phyloP scores from a whole-genome alignment of 257 asterid genomes.

The Nicotiana otophora region DNA sequence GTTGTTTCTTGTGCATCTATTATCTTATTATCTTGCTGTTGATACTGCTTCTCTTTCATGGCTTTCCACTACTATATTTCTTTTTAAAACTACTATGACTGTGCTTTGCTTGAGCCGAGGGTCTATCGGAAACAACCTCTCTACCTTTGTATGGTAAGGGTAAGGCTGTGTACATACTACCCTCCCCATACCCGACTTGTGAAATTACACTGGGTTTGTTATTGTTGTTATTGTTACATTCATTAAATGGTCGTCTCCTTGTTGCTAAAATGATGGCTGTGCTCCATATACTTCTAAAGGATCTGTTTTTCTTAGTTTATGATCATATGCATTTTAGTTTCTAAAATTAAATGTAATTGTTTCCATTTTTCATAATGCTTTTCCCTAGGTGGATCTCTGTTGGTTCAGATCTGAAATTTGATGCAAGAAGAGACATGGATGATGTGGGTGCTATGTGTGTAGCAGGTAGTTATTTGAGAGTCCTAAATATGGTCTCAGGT shows the following conservation, averaged over 20 bases:
- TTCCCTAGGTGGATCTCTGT: slow-evolving; percentile 92
- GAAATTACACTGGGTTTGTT: too few species aligned
- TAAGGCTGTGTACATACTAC: too few species aligned
- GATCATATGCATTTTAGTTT: neutral
- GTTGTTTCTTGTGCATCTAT: too few species aligned
- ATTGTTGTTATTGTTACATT: too few species aligned
- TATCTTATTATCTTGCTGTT: too few species aligned
- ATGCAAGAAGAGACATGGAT: slow-evolving; percentile 90
- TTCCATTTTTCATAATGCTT: slow-evolving; percentile 1
- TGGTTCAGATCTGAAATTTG: slow-evolving; percentile 95
- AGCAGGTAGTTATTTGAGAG: slow-evolving; percentile 49
- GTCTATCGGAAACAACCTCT: too few species aligned
- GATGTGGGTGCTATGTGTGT: slow-evolving; percentile 84
- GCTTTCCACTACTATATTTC: too few species aligned
- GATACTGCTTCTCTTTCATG: too few species aligned
- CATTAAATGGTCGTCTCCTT: neutral
- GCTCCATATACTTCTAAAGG: neutral
- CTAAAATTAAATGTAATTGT: neutral
- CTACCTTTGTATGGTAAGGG: too few species aligned
- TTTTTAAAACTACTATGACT: too few species aligned
- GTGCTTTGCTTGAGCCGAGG: too few species aligned
- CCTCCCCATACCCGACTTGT: too few species aligned
- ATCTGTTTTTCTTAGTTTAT: neutral
- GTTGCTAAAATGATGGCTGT: slow-evolving; percentile 3
- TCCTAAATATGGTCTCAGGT: neutral